Base-by-base conservation (phyloP, 441 rosid species). In the Eutrema salsugineum region DNA sequence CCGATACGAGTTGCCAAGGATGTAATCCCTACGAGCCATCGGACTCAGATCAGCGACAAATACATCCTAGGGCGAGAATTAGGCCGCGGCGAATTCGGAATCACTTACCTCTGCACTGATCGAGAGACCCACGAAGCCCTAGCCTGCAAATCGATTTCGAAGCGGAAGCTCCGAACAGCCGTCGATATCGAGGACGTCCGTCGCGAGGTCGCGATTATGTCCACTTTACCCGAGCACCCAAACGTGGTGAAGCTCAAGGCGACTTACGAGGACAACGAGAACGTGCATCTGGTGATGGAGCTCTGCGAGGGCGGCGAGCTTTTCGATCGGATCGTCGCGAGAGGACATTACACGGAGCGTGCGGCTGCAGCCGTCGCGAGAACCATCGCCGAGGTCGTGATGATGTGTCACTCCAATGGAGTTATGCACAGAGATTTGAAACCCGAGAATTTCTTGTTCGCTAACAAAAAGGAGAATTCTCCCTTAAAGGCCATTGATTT, bases 231-330 rank as follows among this genome's bases (percentile, higher is more conserved):
- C 7, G 89, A 88, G 5, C 99, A 94, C 58, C 87, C 91, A 1
- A 91, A 94, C 51, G 72, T 94, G 6, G 95, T 94, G 30, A 91
- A 86, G 83, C 83, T 94, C 43, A 90, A 79, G 79, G 99, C 93
- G 8, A 90, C 94, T 0, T 94, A 90, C 10, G 99, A 94, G 84
- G 99, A 91, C 46, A 61, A 57, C 30, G 97, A 94, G 73, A 91
- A 91, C 39, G 99, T 94, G 40, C 94, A 91, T 72, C 71, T 94
- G 73, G 97, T 91, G 32, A 91, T 91, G 97, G 97, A 91, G 85
- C 81, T 94, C 15, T 94, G 99, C 28, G 99, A 94, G 73, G 99
- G 99, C 30, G 99, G 99, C 0, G 99, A 94, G 83, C 84, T 94
- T 32, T 94, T 94, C n/a, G 99, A 94, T 66, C 71, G 99, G 83